phyloP scores from a whole-genome alignment of 768 basidiomycete genomes.

The Epithele typhae region DNA sequence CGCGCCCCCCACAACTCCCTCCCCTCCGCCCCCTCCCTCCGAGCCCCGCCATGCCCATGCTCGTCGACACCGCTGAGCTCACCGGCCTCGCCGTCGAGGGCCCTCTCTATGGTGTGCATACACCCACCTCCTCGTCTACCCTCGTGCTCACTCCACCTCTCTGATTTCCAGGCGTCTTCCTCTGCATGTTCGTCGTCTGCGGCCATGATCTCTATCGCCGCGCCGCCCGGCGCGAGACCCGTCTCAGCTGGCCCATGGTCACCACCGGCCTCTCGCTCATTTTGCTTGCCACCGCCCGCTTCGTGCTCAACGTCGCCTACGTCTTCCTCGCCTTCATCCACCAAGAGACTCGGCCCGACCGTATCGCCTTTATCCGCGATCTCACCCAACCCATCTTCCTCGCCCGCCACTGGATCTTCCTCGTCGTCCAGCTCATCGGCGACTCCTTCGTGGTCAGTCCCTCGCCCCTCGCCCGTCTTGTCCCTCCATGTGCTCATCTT shows the following conservation, averaged over 20 bases:
- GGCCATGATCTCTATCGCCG: conserved; percentile 4
- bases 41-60: not conserved
- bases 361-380: conserved; percentile 7
- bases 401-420: conserved; percentile 5
- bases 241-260: conserved; percentile 9
- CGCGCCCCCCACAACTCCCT: too few relatives aligned
- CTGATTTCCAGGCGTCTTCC: conserved; percentile 4
- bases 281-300: conserved; percentile 8
- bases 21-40: not conserved
- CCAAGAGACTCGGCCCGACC: conserved; percentile 5
- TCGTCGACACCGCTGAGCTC: conserved; percentile 4
- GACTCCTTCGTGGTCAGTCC: conserved; percentile 8
- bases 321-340: conserved; percentile 12
- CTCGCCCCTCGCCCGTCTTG: not conserved
- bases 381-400: conserved; percentile 7
- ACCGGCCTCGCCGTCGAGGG: conserved; percentile 3
- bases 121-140: not conserved
- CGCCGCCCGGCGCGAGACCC: not conserved
- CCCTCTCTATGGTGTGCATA: conserved; percentile 6
- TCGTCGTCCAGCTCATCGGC: conserved; percentile 1
- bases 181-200: conserved; percentile 8
- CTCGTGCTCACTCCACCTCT: not conserved
- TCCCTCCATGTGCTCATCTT: not conserved
- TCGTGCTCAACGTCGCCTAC: conserved; percentile 8
- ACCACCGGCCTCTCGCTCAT: conserved; percentile 4